phyloP scores from a whole-genome alignment of 78 protist species.

The Paratrimastix pyriformis region DNA sequence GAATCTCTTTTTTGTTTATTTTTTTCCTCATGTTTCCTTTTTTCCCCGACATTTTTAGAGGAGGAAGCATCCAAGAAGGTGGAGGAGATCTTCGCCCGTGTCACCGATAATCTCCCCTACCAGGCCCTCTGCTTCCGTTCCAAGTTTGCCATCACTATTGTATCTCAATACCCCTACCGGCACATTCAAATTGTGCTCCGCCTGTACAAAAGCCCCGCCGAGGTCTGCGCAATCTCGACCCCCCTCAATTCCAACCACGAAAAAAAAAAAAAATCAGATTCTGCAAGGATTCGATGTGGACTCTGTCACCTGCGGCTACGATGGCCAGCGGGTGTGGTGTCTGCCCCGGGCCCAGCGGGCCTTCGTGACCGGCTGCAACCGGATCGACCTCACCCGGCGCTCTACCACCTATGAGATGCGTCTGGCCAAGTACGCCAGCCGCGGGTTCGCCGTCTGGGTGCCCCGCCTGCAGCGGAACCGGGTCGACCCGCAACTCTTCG shows the following conservation, averaged over 20 bases:
- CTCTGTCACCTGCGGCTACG: constrained; percentile 3
- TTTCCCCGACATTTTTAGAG: no score
- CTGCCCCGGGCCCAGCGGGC: constrained; percentile 12
- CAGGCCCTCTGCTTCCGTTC: background rate
- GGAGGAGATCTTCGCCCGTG: background rate
- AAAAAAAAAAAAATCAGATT: no score
- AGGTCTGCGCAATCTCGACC: no score
- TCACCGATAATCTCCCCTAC: background rate
- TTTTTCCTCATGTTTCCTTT: no score
- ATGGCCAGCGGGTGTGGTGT: constrained; percentile 14
- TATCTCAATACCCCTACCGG: background rate
- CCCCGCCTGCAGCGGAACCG: background rate
- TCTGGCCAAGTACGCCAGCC: constrained; percentile 21
- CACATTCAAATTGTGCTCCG: constrained; percentile 15
- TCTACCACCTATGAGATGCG: constrained; percentile 15
- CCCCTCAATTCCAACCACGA: no score
- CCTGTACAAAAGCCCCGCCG: background rate
- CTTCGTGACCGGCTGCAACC: background rate
- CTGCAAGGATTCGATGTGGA: constrained; percentile 32
- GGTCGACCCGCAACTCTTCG: background rate
- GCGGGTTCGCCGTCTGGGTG: constrained; percentile 25
- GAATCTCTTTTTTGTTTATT: no score
- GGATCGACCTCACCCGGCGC: constrained; percentile 16
- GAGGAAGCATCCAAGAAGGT: constrained; percentile 6
- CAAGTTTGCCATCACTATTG: background rate